These are phyloP conservation scores for Tricholoma bakamatsutake DNA, from an alignment of 768 basidiomycete species.

Conservation along the genomic window DNA sequence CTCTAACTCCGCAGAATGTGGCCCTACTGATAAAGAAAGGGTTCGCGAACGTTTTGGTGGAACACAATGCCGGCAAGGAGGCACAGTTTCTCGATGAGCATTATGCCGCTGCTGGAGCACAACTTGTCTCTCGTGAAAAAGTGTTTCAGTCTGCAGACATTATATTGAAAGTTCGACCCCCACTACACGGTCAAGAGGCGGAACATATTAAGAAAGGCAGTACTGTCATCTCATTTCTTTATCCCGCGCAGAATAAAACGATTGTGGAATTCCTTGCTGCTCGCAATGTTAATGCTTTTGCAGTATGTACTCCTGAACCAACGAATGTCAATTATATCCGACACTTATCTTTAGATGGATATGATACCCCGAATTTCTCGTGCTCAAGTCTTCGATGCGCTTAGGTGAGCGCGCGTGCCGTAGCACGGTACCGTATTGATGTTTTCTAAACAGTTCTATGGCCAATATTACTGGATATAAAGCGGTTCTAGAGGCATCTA, in stretches of 20 bases:
- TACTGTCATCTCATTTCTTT: conserved; percentile 79
- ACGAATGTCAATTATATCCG: neutral
- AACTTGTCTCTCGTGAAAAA: conserved; percentile 65
- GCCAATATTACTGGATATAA: conserved; percentile 94
- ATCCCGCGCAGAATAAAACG: conserved; percentile 75
- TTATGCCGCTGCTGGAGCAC: conserved; percentile 74
- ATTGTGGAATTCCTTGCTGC: conserved; percentile 66
- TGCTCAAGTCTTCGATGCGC: conserved; percentile 84
- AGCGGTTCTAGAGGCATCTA: conserved; percentile 85
- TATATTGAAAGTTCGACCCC: conserved; percentile 82
- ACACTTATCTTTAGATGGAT: conserved; percentile 54
- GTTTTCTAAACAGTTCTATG: conserved; percentile 61
- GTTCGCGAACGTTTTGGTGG: conserved; percentile 66
- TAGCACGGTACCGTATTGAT: conserved; percentile 1
- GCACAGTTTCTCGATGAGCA: conserved; percentile 82
- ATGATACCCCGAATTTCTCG: conserved; percentile 88
- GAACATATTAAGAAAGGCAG: conserved; percentile 62
- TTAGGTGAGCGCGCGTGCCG: conserved; percentile 47
- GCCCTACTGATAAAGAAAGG: conserved; percentile 78
- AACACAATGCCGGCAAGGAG: conserved; percentile 60
- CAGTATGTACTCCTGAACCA: conserved; percentile 29
- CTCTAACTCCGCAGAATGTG: conserved; percentile 77
- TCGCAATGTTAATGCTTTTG: conserved; percentile 67
- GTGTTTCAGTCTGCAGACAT: conserved; percentile 69
- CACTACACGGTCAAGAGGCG: conserved; percentile 56